Conservation (phyloP, 192 early-diverging fungal genomes). For the Cetraspora pellucida region DNA sequence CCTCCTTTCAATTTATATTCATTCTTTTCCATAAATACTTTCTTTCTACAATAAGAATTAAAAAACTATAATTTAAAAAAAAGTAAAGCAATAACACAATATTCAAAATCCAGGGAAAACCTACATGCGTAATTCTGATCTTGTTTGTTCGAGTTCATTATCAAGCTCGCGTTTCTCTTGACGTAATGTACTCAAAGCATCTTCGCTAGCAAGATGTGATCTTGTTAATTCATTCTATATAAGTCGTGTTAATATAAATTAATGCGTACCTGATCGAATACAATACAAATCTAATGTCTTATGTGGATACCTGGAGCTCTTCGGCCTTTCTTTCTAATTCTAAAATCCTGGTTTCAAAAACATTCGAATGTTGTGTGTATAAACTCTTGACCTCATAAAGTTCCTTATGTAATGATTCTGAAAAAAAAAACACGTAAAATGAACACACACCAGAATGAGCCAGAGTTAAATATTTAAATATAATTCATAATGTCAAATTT, state of each 20-base stretch:
- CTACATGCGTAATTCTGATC: constrained; percentile 42
- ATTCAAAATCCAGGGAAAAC: neutral
- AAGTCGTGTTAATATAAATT: neutral
- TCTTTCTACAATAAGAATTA: constrained; percentile 32
- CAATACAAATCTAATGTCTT: neutral
- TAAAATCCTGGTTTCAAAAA: constrained; percentile 50
- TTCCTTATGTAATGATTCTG: constrained; percentile 47
- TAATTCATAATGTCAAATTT: too few relatives aligned
- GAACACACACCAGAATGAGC: neutral
- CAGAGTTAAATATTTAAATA: too few relatives aligned
- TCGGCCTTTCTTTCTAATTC: constrained; percentile 51
- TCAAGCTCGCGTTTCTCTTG: constrained; percentile 45
- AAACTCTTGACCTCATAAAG: constrained; percentile 54
- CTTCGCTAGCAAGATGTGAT: constrained; percentile 46
- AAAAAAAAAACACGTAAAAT: neutral
- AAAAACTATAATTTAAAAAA: neutral
- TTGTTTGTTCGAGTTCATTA: constrained; percentile 42
- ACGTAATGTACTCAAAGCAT: constrained; percentile 41
- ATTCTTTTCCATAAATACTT: constrained; percentile 32
- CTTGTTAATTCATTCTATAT: constrained; percentile 44
- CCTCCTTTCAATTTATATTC: constrained; percentile 31
- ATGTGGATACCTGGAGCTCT: constrained; percentile 47
- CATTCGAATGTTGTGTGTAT: constrained; percentile 53
- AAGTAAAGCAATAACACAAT: neutral
- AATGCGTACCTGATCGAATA: neutral